Evolutionary conservation across 1,139 yeast genomes (phyloP), one percentile per base, ranked within the genome.

Genomic region (Hyphopichia buzzinii): DNA sequence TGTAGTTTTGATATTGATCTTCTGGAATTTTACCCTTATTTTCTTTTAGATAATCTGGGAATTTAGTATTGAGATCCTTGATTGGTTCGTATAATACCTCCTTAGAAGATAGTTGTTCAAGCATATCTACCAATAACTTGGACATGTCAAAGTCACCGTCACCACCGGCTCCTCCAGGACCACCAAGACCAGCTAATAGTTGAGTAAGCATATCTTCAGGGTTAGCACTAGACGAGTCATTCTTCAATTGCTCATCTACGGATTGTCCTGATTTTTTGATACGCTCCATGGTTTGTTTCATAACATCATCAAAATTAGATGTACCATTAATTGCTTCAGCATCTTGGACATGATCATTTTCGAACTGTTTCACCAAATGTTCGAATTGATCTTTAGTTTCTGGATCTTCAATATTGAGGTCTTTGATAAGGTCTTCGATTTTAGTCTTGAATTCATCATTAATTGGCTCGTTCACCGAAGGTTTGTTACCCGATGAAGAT

Each of bases 41-140:
- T 33, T 74, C 74, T 37, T 65, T 58, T 44, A 84, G 65, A 73
- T 81, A 84, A 13, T 59, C 74, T 3, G 87, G 86, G 54, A 79
- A 81, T 47, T 86, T 87, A 15, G 70, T 64, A 44, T 83, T 79
- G 58, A 90, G 72, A 42, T 88, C 96, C 52, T 82, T 84, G 63
- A 92, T 76, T 2, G 97, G 96, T 48, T 85, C 95, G 55, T 87
- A 90, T 33, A 92, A 70, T 22, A 90, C 87, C 39, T 84, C 94
- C 56, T 88, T 90, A 6, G 95, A 81, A 14, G 94, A 79, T 58
- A 92, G 74, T 56, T 88, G 94, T 42, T 82, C 84, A 52, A 92
- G 72, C 82, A 90, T 82, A 36, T 85, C 89, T 19, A 77, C 75
- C 44, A 90, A 69, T 31, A 90, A 68, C 43, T 80, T 79, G 36